These are phyloP conservation scores for Mentha longifolia DNA, from an alignment of 257 asterid genomes.

Conservation along the genomic window DNA sequence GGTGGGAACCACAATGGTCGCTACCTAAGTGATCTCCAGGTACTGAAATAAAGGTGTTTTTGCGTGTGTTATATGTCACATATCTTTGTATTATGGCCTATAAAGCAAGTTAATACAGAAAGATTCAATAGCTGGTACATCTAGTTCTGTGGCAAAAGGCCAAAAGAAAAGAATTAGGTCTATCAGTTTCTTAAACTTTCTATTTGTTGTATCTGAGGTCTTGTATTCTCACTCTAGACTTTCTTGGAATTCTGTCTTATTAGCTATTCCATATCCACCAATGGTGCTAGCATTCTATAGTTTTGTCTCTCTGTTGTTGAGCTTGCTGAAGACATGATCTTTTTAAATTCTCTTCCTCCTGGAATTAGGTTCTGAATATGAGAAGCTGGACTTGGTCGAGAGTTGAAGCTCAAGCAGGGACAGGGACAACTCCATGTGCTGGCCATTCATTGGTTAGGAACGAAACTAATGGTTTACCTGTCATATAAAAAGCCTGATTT, in stretches of 20 bases:
- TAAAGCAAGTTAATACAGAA: constrained; percentile 19
- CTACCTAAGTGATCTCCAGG: constrained; percentile 96
- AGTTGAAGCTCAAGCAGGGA: constrained; percentile 64
- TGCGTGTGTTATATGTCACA: constrained; percentile 8
- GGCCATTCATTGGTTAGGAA: constrained; percentile 93
- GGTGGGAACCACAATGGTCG: constrained; percentile 99
- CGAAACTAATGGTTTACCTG: constrained; percentile 27
- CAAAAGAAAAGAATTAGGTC: not conserved
- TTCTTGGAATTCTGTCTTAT: constrained; percentile 17
- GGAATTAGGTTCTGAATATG: constrained; percentile 70
- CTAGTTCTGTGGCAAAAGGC: constrained; percentile 1
- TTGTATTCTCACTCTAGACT: constrained; percentile 7
- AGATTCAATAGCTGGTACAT: constrained; percentile 7
- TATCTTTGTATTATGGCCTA: constrained; percentile 24
- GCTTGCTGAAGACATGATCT: constrained; percentile 27
- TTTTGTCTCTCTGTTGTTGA: constrained; percentile 29
- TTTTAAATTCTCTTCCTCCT: constrained; percentile 25
- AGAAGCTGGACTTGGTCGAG: constrained; percentile 93
- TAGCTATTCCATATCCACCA: constrained; percentile 3
- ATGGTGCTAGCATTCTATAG: constrained; percentile 2
- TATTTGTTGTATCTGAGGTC: constrained; percentile 20
- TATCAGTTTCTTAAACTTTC: constrained; percentile 19
- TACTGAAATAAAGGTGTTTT: constrained; percentile 40
- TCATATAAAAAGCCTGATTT: constrained; percentile 27
- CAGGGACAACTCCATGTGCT: constrained; percentile 69